Base-by-base conservation (phyloP, 257 asterid species). In the Knoxia roxburghii region DNA sequence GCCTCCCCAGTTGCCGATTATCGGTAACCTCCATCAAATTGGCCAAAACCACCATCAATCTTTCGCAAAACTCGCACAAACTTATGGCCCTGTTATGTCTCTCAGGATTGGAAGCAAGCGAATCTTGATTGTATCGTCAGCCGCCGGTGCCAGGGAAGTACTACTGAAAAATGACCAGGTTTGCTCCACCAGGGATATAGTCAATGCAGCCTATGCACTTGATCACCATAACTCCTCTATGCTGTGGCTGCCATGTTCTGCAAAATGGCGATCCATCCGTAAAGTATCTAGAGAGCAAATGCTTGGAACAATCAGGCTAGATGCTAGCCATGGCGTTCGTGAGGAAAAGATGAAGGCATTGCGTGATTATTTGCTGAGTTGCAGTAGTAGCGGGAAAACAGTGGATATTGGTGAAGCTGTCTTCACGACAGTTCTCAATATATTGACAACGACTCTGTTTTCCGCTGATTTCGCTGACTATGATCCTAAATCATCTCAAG, bases 1-100 rank as follows among this genome's bases (percentile, higher is more conserved):
- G 55, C 75, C 75, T 35, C 17, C 10, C 23, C 55, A 54, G 46
- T 40, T 60, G 41, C 73, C 77, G 0, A 51, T 67, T 20, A 51
- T 73, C 20, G 77, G 77, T 5, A 73, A 73, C 61, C 32, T 73
- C 21, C 68, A 35, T 5, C 27, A 67, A 32, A 68, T 73, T 30
- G 73, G 77, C 51, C 2, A 15, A 3, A 61, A 54, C 13, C 78
- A 71, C 21, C 71, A 68, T 57, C 56, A 63, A 29, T 52, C 74
- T 1, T 65, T 74, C 0, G 57, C 71, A 14, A 68, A 41, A 33
- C 67, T 74, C n/a, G 27, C 77, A 50, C 54, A 68, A 72, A 67
- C 61, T 0, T 65, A 80, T 62, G 85, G 85, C 33, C 82, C 82
- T 15, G 7, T 80, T 1, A 76, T 80, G 82, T 62, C 72, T n/a